phyloP scores from a whole-genome alignment of 805 yeast genomes.

The Wickerhamomyces rabaulensis region DNA sequence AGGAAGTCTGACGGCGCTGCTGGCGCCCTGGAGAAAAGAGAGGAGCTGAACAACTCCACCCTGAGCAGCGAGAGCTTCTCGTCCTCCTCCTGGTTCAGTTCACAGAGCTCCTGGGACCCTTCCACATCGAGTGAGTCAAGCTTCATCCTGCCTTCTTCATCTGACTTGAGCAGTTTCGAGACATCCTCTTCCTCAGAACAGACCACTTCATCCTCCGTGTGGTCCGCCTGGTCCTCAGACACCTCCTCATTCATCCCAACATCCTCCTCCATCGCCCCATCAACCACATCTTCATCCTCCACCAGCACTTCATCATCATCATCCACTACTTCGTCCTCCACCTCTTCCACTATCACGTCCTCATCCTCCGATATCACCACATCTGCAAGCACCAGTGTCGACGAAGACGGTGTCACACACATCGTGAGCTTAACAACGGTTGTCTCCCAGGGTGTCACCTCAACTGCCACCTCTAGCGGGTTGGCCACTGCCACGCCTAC shows the following conservation, averaged over 20 bases:
- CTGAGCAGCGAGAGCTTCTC: neutral
- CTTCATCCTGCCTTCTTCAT: neutral
- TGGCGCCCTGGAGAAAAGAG: neutral
- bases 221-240: constrained; percentile 3
- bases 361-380: neutral
- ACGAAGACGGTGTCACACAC: constrained; percentile 10
- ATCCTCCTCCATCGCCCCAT: neutral
- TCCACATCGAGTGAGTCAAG: too few relatives aligned
- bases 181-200: too few relatives aligned
- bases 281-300: constrained; percentile 7
- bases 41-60: neutral
- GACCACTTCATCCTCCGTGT: neutral
- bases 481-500: constrained; percentile 22
- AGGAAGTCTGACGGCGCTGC: neutral
- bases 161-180: neutral
- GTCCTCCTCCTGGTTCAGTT: neutral
- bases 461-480: constrained; percentile 27
- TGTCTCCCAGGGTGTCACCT: constrained; percentile 2
- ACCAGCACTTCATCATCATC: constrained; percentile 1
- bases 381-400: constrained; percentile 6
- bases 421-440: constrained; percentile 19
- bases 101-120: too few relatives aligned
- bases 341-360: constrained; percentile 1
- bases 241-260: constrained; percentile 3
- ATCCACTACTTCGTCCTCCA: constrained; percentile 2